Evolutionary conservation across 768 basidiomycete genomes (phyloP).

Genomic region (Pluteus cervinus): DNA sequence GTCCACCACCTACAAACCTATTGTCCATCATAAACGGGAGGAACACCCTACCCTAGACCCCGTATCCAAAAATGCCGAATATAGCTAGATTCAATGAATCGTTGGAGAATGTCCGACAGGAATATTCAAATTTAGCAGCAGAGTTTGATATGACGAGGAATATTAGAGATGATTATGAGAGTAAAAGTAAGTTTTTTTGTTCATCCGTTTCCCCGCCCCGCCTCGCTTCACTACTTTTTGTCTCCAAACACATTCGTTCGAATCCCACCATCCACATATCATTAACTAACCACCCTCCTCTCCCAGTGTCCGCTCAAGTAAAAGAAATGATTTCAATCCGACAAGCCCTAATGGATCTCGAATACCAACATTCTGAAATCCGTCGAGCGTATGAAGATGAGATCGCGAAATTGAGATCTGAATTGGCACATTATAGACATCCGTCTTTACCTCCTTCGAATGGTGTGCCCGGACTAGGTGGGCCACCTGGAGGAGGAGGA

Average conservation of each 20-base stretch:
- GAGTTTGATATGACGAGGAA: conserved; percentile 58
- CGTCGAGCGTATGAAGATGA: conserved; percentile 76
- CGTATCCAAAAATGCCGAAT: conserved; percentile 40
- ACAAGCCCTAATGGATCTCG: conserved; percentile 76
- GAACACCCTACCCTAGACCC: no score
- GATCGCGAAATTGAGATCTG: conserved; percentile 52
- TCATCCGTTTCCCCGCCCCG: not conserved
- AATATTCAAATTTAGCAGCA: conserved; percentile 65
- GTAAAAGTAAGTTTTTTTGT: conserved; percentile 49
- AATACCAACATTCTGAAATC: conserved; percentile 68
- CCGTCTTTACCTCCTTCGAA: conserved; percentile 1
- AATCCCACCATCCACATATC: no score
- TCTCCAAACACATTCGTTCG: no score
- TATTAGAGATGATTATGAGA: conserved; percentile 78
- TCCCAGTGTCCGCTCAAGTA: conserved; percentile 67
- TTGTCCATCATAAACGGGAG: no score
- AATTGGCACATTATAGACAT: conserved; percentile 49
- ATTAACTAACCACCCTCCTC: no score
- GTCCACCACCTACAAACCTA: no score
- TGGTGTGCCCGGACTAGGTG: not conserved
- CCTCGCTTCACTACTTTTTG: conserved; percentile 1
- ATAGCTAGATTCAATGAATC: conserved; percentile 60
- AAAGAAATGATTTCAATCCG: conserved; percentile 77
- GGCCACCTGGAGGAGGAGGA: conserved; percentile 1
- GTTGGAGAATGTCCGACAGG: conserved; percentile 71